Evolutionary conservation across 1,139 yeast genomes (phyloP).

Genomic region (Pichia sp.): DNA sequence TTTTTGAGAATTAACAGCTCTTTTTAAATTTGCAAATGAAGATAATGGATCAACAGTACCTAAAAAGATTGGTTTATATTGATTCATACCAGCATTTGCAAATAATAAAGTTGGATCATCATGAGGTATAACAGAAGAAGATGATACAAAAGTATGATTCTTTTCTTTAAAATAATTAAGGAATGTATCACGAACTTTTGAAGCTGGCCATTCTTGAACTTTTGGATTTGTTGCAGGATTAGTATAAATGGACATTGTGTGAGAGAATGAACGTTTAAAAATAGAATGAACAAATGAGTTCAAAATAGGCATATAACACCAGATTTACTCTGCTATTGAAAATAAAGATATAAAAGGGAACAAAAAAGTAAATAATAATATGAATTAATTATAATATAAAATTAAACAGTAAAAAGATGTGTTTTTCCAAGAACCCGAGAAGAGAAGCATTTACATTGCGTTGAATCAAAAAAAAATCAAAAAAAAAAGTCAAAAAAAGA

Average conservation of each 20-base stretch:
- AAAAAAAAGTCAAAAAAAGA: too few species aligned
- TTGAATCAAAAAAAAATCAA: too few species aligned
- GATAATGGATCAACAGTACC: constrained; percentile 96
- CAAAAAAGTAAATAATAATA: too few species aligned
- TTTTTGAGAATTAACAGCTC: constrained; percentile 94
- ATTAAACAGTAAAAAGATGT: too few species aligned
- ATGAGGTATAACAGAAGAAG: constrained; percentile 93
- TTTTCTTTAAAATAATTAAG: constrained; percentile 67
- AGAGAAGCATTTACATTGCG: too few species aligned
- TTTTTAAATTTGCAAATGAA: constrained; percentile 72
- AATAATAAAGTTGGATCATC: constrained; percentile 95
- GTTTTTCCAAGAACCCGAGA: too few species aligned
- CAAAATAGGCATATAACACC: background rate
- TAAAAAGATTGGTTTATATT: constrained; percentile 90
- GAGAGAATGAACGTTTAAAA: constrained; percentile 3
- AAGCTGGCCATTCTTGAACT: constrained; percentile 49
- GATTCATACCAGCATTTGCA: constrained; percentile 99
- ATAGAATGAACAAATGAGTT: background rate
- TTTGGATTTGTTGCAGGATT: constrained; percentile 16
- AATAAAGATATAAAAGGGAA: too few species aligned
- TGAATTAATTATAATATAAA: too few species aligned
- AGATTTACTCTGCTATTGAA: background rate
- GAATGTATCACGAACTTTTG: constrained; percentile 80
- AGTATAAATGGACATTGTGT: constrained; percentile 12
- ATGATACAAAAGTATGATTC: constrained; percentile 77